Evolutionary conservation across 2,329 filamentous ascomycete genomes (phyloP).

Genomic region (Microdochium paspali): DNA sequence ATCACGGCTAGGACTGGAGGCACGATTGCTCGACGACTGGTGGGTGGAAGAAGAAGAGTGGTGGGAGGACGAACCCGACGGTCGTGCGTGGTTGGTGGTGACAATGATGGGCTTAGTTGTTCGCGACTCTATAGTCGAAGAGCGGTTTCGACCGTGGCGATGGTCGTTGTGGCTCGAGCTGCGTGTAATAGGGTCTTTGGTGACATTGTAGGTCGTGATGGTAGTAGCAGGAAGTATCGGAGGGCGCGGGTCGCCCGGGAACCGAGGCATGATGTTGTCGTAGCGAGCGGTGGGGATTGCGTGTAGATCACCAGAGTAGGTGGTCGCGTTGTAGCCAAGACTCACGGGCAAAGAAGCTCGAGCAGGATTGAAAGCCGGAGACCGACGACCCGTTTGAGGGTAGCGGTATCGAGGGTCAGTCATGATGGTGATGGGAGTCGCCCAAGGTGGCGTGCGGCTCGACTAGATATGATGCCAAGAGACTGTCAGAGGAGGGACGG

Average conservation of each 20-base stretch:
- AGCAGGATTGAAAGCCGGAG: slow-evolving; percentile 37
- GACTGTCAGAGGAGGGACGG: no score
- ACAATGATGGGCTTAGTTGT: slow-evolving; percentile 45
- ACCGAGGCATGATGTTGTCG: slow-evolving; percentile 21
- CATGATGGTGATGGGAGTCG: slow-evolving; percentile 23
- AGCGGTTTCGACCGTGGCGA: slow-evolving; percentile 35
- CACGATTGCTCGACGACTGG: slow-evolving; percentile 22
- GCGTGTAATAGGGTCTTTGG: slow-evolving; percentile 39
- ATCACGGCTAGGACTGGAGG: slow-evolving; percentile 40
- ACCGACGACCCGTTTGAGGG: slow-evolving; percentile 27
- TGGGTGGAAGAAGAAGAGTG: slow-evolving; percentile 16
- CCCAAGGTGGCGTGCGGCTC: not conserved
- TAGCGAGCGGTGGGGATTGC: slow-evolving; percentile 34
- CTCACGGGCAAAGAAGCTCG: slow-evolving; percentile 43
- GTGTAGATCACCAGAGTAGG: slow-evolving; percentile 45
- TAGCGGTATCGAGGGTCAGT: slow-evolving; percentile 35
- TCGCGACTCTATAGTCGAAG: slow-evolving; percentile 39
- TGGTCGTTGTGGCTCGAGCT: slow-evolving; percentile 37
- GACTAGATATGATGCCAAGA: no score
- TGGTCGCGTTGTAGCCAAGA: slow-evolving; percentile 37
- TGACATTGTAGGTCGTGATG: slow-evolving; percentile 47
- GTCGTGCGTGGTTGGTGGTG: slow-evolving; percentile 38
- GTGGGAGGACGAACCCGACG: slow-evolving; percentile 28
- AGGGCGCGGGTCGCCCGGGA: slow-evolving; percentile 20
- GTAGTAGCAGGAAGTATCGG: slow-evolving; percentile 27